Conservation (phyloP, 225 moss, liverwort and hornwort genomes). For the Marchantia paleacea region DNA sequence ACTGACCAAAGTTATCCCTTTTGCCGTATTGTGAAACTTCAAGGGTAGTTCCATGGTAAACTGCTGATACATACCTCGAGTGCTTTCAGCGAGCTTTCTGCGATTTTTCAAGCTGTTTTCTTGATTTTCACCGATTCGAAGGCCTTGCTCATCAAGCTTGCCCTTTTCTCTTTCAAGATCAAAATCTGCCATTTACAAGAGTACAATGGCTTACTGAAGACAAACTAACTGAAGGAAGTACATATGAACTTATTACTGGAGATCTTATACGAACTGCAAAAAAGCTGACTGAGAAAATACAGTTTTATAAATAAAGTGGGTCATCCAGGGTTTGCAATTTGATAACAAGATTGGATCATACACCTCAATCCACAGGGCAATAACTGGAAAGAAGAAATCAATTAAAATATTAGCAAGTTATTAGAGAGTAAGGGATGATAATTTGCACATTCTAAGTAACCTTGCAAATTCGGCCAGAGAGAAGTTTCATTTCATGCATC, state of each 20-base stretch:
- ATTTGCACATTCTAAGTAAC: neutral
- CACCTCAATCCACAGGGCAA: neutral
- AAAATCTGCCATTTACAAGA: slow-evolving; percentile 57
- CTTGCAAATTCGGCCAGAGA: neutral
- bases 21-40: neutral
- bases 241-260: too few relatives aligned
- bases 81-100: slow-evolving; percentile 83
- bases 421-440: neutral
- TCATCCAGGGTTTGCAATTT: neutral
- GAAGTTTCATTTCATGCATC: neutral
- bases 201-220: neutral
- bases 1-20: too few relatives aligned
- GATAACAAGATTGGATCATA: neutral
- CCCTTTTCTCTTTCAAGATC: slow-evolving; percentile 82
- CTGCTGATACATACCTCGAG: slow-evolving; percentile 55
- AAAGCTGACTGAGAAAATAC: neutral
- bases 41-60: neutral
- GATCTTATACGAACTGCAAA: neutral
- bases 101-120: slow-evolving; percentile 85
- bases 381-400: neutral
- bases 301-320: neutral
- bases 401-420: neutral
- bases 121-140: slow-evolving; percentile 84
- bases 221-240: neutral
- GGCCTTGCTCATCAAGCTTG: slow-evolving; percentile 87